Base-by-base conservation (phyloP, 2,329 filamentous ascomycete genomes). In the Dactylellina cionopaga region DNA sequence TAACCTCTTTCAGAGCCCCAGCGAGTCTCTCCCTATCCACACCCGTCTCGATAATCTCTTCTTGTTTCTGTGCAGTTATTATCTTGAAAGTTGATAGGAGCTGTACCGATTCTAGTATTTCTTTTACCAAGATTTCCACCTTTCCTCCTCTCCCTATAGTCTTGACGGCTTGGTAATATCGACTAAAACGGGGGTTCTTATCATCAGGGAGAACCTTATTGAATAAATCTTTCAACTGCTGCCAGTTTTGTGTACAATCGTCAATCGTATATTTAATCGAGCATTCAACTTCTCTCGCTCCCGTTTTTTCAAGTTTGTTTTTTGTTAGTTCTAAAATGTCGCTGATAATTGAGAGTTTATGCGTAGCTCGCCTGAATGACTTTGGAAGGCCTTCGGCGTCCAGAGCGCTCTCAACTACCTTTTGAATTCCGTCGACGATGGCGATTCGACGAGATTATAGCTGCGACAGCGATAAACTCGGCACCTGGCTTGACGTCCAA, bases 81-180 rank as follows among this genome's bases (percentile, higher is more conserved):
- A 41, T 41, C 17, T 59, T 59, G 1, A 59, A 59, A 2, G 15
- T 52, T 2, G 46, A 33, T 9, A 63, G 22, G 15, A 63, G 46
- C 0, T 54, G 35, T 1, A 54, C 33, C 52, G 49, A 44, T n/a
- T 52, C 46, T 15, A 63, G 7, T 2, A 64, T 24, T 19, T 54
- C 47, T 24, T 64, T 64, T 27, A 64, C 27, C 17, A 64, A 46
- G 3, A 3, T 27, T 29, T 64, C 59, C 1, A 64, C 59, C 27
- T 55, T 64, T 3, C 47, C 31, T 1, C 47, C 59, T 37, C 55
- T 64, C 11, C 59, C 59, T 13, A 64, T 17, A 22, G 47, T 54
- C 37, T 43, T 64, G 11, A 33, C 59, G 4, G 59, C 59, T 24
- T 64, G 46, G 27, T 24, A 22, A 29, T 64, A 64, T 35, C 59